A percentile compares a stretch with the other conserved stretches of the same genome.
Conservation (phyloP, 345 rosid species). For the Brassica nigra region DNA sequence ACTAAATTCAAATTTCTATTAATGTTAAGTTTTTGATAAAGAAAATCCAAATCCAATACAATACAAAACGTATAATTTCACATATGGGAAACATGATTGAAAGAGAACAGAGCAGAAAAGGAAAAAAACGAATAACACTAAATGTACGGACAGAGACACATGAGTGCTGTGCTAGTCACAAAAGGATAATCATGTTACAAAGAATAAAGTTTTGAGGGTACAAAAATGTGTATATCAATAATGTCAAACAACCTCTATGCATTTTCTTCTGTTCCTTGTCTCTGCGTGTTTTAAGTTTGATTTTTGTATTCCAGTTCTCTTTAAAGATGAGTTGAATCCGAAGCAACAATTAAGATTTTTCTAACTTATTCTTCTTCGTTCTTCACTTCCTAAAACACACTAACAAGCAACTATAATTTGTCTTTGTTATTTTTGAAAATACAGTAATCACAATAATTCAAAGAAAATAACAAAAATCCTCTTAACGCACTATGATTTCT, state of each 20-base stretch:
- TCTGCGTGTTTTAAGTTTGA: neutral
- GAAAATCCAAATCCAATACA: neutral
- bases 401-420: slow-evolving; percentile 10
- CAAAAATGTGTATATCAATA: neutral
- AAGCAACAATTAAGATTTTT: neutral
- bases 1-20: neutral
- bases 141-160: slow-evolving; percentile 17
- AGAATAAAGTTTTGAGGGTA: neutral
- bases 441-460: neutral
- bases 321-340: neutral
- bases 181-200: neutral
- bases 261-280: neutral
- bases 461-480: no score
- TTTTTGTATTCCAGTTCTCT: neutral
- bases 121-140: neutral
- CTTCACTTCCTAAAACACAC: neutral
- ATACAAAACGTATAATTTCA: neutral
- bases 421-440: neutral
- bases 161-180: neutral
- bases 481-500: no score
- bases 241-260: neutral
- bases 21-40: neutral
- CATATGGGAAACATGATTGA: slow-evolving; percentile 28
- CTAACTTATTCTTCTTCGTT: neutral
- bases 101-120: neutral